Conservation (phyloP, 1,284 basidiomycete genomes). For the Puccinia triticina region DNA sequence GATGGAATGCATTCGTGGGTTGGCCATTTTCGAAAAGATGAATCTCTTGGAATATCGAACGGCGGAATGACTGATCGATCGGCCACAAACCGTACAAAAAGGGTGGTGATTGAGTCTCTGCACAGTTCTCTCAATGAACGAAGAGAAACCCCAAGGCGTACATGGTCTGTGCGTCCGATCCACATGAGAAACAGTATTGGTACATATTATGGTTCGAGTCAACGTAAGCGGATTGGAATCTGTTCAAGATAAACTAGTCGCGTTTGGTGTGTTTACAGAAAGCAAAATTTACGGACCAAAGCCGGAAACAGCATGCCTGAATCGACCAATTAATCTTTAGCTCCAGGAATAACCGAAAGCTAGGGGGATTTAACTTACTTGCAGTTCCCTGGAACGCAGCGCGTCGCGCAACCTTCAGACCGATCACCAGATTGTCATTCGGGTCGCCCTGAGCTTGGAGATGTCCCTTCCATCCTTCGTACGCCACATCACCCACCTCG, state of each 20-base stretch:
- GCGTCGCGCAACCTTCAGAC: slow-evolving; percentile 25
- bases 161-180: slow-evolving; percentile 12
- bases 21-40: slow-evolving; percentile 57
- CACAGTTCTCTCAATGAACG: not conserved
- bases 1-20: slow-evolving; percentile 54
- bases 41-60: slow-evolving; percentile 59
- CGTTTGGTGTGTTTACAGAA: not conserved
- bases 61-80: slow-evolving; percentile 21
- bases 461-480: slow-evolving; percentile 40
- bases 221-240: not conserved
- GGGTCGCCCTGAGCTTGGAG: slow-evolving; percentile 26
- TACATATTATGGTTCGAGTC: not conserved
- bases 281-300: not conserved
- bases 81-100: not conserved
- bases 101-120: not conserved
- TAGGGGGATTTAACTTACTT: slow-evolving; percentile 36
- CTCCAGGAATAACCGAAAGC: not conserved
- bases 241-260: not conserved
- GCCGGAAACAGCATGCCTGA: slow-evolving; percentile 30
- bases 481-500: slow-evolving; percentile 27
- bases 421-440: slow-evolving; percentile 27
- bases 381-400: slow-evolving; percentile 56
- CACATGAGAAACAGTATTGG: not conserved
- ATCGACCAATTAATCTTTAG: not conserved
- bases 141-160: not conserved